These are phyloP conservation scores for Entomophthora muscae DNA, from an alignment of 371 early-diverging fungal species.

Conservation along the genomic window DNA sequence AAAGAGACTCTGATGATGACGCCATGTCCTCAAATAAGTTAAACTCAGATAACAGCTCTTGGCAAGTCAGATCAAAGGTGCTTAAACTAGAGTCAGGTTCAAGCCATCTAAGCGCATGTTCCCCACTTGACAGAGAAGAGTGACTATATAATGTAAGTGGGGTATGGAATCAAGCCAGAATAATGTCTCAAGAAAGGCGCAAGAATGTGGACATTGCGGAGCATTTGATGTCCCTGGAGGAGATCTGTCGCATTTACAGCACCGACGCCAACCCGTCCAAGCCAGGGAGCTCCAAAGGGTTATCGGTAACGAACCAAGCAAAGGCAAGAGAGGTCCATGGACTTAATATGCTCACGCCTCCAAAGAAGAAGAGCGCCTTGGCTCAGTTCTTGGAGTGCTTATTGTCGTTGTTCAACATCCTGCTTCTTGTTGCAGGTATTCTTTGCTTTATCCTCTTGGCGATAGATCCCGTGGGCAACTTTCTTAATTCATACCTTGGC, in stretches of 20 bases:
- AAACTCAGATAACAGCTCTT: no score
- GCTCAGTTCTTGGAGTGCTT: constrained; percentile 55
- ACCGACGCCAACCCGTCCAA: constrained; percentile 32
- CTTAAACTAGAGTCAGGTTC: no score
- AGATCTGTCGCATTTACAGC: constrained; percentile 34
- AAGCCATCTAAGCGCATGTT: no score
- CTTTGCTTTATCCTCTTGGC: constrained; percentile 54
- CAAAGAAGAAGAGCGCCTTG: constrained; percentile 53
- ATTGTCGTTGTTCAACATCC: constrained; percentile 59
- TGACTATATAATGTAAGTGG: no score
- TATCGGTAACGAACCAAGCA: constrained; percentile 38
- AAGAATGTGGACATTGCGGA: constrained; percentile 20
- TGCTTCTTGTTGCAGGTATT: constrained; percentile 68
- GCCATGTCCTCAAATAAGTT: no score
- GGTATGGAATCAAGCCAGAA: no score
- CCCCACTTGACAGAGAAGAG: no score
- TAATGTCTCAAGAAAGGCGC: neutral
- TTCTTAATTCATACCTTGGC: constrained; percentile 67
- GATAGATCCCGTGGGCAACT: constrained; percentile 47
- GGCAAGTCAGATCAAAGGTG: no score
- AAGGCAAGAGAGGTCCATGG: constrained; percentile 45
- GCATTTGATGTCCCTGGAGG: constrained; percentile 49
- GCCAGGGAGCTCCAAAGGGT: constrained; percentile 46
- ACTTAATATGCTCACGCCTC: constrained; percentile 71
- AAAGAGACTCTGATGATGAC: no score